Evolutionary conservation across 768 basidiomycete species (phyloP), one percentile per base, ranked within the genome.

Genomic region (Artomyces pyxidatus): DNA sequence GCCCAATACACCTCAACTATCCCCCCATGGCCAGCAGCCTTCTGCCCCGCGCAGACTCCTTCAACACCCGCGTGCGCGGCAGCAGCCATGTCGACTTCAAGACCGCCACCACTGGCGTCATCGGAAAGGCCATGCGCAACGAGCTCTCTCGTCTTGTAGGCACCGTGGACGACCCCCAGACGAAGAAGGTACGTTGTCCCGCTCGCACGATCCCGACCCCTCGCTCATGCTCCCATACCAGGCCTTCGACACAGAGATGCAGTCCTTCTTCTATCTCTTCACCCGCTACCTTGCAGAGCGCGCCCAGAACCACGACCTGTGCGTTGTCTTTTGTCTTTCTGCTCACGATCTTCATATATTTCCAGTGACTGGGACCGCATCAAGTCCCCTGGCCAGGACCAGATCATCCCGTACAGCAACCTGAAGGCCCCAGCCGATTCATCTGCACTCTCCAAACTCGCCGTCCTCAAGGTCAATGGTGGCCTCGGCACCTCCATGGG

Each of bases 221-320:
- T 35, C 35, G 22, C 49, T 32, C 41, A 29, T 12, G 45, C 5
- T 47, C 38, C 40, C 23, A 50, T 46, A 21, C 6, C 60, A 91
- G 88, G 81, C 83, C 10, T 96, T 97, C 71, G 86, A 91, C 69
- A 84, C 82, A 35, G 92, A 98, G 72, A 95, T 97, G 92, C 85
- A 91, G 66, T 83, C 85, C 51, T 97, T 96, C 76, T 93, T 92
- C 77, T 82, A 84, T 59, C 87, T 97, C 60, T 94, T 95, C 76
- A 94, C 88, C 63, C 87, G 93, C 57, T 96, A 92, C 71, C 84
- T 96, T 56, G 70, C 81, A 19, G 90, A 96, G 67, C 84, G 85
- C 56, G 91, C 92, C 32, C 84, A 86, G 71, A 81, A 79, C 61
- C 76, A 81, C 58, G 85, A 90, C 67, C 81, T 96, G 92, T 95